Evolutionary conservation across 129 eudicot species (phyloP), one percentile per base, ranked within the genome.

Genomic region (Artemisia annua): DNA sequence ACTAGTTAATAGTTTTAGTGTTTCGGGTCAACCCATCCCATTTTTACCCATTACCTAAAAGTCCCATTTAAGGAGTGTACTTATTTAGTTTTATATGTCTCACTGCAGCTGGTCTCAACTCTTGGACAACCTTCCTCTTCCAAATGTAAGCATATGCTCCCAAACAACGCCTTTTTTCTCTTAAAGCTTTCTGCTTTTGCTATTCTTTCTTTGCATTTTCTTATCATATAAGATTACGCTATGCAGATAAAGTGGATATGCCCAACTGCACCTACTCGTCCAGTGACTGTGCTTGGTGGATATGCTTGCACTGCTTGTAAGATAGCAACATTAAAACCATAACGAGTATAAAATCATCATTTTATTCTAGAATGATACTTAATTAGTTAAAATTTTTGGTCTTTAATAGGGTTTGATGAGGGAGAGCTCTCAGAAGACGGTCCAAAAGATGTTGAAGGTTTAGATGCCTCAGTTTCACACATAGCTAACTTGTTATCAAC

Each of bases 181-280:
- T 61, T 4, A 13, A 44, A 44, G 9, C 4, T 65, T 15, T 68
- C 19, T 17, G 57, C 55, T 51, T 58, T 22, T 16, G 14, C 43
- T 16, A 6, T 1, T 13, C 3, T 48, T 5, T 11, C 11, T 15
- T 70, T 18, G 75, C 17, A 3, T 18, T 17, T 24, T 32, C 8
- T 13, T n/a, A 54, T 18, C 0, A 3, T 43, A 46, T 73, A 26
- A 44, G 12, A 2, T 22, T 39, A 71, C 4, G 48, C 5, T 66
- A 48, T 74, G 74, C 81, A 95, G 99, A 87, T 95, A 60, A 95
- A 95, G 71, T 95, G 96, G 96, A 95, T 95, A 66, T 95, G 99
- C 70, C 99, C 99, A 67, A 95, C 99, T 67, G 99, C 99, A 77
- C 99, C 99, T 48, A 95, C 97, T 75, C 97, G 99, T 18, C 96